Base-by-base conservation (phyloP, 352 stramenopile species). In the Globisporangium echinulatum region DNA sequence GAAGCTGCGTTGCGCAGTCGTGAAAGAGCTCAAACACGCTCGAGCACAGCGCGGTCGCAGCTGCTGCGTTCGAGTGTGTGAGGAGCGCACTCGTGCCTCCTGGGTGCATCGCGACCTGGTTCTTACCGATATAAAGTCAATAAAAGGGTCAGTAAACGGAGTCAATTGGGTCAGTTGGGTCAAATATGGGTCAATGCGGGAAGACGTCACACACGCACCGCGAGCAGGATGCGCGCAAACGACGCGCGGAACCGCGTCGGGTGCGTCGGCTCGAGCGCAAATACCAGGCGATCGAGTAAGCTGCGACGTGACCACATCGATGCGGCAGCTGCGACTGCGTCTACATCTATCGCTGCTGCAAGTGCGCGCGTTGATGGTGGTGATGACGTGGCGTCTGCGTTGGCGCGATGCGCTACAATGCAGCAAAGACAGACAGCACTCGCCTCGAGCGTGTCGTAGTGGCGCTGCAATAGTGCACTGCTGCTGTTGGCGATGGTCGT, bases 21-120 rank as follows among this genome's bases (percentile, higher is more conserved):
- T 58, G 56, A 55, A 72, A 79, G 33, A 85, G 64, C 36, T 75
- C 73, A 25, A 79, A 74, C 40, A 77, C 56, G 13, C 58, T 58
- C 11, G 68, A 82, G 46, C 68, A 71, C 9, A 85, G 59, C 7
- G 59, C 33, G n/a, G 43, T 71, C 7, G 53, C 50, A 1, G 62
- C 54, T 17, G 62, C 54, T n/a, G 33, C 9, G 39, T 76, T 62
- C 7, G 60, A 56, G 19, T 57, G 64, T 5, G 44, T 42, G 5
- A 80, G 37, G 25, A 46, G 10, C 19, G 44, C 38, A 7, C 49
- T 54, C 5, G 11, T 52, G 14, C 56, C 36, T 19, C 19, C 37
- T 38, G 36, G 48, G 49, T 64, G 11, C 46, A 49, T 49, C 11
- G 38, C 49, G 13, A 59, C 52, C 59, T 64, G 25, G 25, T 33